phyloP scores from a whole-genome alignment of 306 rosid genomes.

The Purshia tridentata region DNA sequence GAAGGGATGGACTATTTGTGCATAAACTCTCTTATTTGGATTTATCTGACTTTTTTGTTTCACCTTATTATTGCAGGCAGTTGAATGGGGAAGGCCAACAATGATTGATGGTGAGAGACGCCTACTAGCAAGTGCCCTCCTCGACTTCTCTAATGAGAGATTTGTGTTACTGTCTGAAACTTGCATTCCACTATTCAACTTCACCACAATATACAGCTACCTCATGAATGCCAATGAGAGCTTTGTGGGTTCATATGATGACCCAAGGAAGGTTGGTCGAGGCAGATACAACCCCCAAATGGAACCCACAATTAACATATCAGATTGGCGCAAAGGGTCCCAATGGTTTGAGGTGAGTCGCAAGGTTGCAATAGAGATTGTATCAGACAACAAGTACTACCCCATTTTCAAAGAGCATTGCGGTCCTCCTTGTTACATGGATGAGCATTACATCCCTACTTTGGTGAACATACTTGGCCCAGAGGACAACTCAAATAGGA shows the following conservation, averaged over 20 bases:
- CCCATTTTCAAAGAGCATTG: constrained; percentile 40
- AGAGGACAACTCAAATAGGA: constrained; percentile 39
- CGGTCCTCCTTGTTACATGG: constrained; percentile 54
- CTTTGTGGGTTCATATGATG: constrained; percentile 46
- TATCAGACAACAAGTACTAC: constrained; percentile 42
- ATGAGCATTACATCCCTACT: constrained; percentile 57
- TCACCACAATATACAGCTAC: constrained; percentile 36
- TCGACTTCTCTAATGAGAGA: constrained; percentile 47
- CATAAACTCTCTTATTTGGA: too few relatives aligned
- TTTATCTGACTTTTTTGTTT: too few relatives aligned
- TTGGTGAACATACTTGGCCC: constrained; percentile 32
- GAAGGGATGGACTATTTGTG: too few relatives aligned
- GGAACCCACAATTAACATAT: constrained; percentile 27
- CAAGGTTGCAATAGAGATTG: constrained; percentile 34
- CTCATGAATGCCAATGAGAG: constrained; percentile 26
- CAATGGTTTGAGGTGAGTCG: constrained; percentile 53
- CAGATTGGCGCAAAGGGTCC: constrained; percentile 57
- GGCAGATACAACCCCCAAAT: constrained; percentile 51
- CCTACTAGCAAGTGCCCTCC: constrained; percentile 47
- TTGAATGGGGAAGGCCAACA: constrained; percentile 43
- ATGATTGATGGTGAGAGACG: constrained; percentile 59
- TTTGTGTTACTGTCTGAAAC: constrained; percentile 45
- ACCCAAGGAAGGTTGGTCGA: constrained; percentile 42
- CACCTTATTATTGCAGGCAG: constrained; percentile 23
- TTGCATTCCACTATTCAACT: constrained; percentile 53